These are phyloP conservation scores for Punctularia strigosozonata DNA, from an alignment of 768 basidiomycete genomes.

Conservation along the genomic window DNA sequence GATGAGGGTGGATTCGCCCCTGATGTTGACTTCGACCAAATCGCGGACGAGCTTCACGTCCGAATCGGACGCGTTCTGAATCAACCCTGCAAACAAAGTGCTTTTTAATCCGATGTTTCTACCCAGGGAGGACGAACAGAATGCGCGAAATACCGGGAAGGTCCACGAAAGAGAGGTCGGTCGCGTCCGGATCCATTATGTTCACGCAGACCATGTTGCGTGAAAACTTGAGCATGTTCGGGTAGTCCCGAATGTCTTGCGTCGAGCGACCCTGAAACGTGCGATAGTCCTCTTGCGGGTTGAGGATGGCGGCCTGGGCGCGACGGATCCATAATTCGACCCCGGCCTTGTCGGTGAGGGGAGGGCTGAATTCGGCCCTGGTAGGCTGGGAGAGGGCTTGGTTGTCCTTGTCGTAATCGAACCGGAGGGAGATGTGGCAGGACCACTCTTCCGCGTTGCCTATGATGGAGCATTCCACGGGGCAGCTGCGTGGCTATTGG, in stretches of 20 bases:
- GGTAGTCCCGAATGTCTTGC: slow-evolving; percentile 15
- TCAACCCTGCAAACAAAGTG: slow-evolving; percentile 43
- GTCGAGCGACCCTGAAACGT: slow-evolving; percentile 13
- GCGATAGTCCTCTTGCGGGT: slow-evolving; percentile 9
- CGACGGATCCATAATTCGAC: slow-evolving; percentile 35
- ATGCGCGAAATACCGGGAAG: slow-evolving; percentile 20
- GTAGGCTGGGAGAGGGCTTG: neutral
- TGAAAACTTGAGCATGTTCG: slow-evolving; percentile 17
- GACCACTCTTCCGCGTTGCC: slow-evolving; percentile 11
- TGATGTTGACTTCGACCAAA: slow-evolving; percentile 37
- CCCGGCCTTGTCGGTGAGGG: slow-evolving; percentile 16
- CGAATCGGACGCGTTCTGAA: slow-evolving; percentile 37
- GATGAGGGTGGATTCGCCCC: slow-evolving; percentile 41
- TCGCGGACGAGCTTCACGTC: slow-evolving; percentile 33
- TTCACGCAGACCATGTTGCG: slow-evolving; percentile 18
- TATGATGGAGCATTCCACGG: slow-evolving; percentile 8
- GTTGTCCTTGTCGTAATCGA: slow-evolving; percentile 6
- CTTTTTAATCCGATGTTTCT: no score
- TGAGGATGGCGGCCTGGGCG: slow-evolving; percentile 34
- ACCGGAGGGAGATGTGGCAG: slow-evolving; percentile 14
- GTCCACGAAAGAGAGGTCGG: slow-evolving; percentile 11
- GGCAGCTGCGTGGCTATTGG: slow-evolving; percentile 8
- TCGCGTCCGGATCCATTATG: slow-evolving; percentile 16
- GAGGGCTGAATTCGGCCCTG: slow-evolving; percentile 17
- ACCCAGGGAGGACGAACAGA: no score